Evolutionary conservation across 225 moss, liverwort and hornwort species (phyloP).

Genomic region (Takakia lepidozioides): DNA sequence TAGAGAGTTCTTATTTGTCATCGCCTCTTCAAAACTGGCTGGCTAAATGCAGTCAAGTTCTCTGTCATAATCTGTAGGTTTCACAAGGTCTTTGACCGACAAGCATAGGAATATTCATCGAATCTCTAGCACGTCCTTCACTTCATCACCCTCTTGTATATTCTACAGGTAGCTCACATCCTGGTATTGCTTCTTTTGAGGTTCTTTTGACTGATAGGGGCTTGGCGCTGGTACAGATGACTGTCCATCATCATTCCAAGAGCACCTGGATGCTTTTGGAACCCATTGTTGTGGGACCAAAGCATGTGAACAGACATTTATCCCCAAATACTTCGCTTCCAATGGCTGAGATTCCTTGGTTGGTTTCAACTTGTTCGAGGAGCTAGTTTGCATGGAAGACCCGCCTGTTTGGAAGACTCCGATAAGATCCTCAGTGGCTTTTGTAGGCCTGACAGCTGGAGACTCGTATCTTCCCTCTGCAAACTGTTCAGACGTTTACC

Average conservation of each 20-base stretch:
- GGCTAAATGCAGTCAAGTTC: no score
- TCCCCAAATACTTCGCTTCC: constrained; percentile 27
- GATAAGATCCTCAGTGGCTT: constrained; percentile 29
- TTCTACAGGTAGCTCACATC: neutral
- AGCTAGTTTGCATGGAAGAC: constrained; percentile 17
- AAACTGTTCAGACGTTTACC: constrained; percentile 22
- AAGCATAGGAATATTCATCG: no score
- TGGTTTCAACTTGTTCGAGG: constrained; percentile 29
- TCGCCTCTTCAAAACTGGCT: no score
- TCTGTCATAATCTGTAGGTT: no score
- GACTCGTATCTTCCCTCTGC: constrained; percentile 26
- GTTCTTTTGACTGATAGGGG: no score
- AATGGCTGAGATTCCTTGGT: constrained; percentile 24
- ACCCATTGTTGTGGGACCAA: no score
- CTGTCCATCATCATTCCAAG: neutral
- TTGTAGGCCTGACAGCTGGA: constrained; percentile 30
- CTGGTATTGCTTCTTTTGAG: neutral
- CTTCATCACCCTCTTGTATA: neutral
- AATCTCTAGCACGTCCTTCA: neutral
- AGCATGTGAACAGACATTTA: no score
- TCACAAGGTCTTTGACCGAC: no score
- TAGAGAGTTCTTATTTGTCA: no score
- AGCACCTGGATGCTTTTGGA: constrained; percentile 19
- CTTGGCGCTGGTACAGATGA: neutral
- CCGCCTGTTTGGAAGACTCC: constrained; percentile 15